Percentiles rank a stretch among this genome's conserved stretches.
Conservation (phyloP, 2,329 filamentous ascomycete species). For the Sarocladiaceae sp. region DNA sequence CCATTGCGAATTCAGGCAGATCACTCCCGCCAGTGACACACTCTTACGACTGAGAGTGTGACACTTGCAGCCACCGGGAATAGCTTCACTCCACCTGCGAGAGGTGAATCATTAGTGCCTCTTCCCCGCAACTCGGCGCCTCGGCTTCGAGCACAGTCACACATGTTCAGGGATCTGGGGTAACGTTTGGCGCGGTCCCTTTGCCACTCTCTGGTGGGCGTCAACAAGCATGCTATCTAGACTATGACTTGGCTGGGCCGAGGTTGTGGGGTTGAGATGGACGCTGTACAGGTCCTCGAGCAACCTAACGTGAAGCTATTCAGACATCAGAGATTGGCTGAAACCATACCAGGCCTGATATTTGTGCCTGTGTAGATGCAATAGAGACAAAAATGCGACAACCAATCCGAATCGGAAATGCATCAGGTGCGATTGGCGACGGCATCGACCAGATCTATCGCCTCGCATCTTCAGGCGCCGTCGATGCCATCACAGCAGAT, state of each 20-base stretch:
- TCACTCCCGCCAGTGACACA: no score
- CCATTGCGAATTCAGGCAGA: no score
- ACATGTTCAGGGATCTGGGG: not conserved
- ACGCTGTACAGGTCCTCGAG: not conserved
- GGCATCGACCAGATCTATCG: slow-evolving; percentile 20
- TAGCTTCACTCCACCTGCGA: no score
- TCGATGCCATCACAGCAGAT: slow-evolving; percentile 29
- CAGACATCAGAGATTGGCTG: no score
- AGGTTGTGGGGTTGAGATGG: not conserved
- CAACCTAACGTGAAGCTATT: slow-evolving; percentile 1
- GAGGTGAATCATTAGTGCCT: not conserved
- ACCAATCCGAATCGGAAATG: slow-evolving; percentile 20
- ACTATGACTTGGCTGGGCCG: not conserved
- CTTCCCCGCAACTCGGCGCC: not conserved
- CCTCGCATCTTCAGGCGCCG: slow-evolving; percentile 16
- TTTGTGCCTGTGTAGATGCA: not conserved
- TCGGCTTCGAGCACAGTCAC: not conserved
- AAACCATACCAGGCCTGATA: no score
- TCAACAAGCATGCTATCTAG: no score
- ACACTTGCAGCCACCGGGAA: no score
- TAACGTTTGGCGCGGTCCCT: not conserved
- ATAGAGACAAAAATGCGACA: slow-evolving; percentile 8
- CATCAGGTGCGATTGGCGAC: slow-evolving; percentile 20
- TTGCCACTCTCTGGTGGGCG: not conserved
- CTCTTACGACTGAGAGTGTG: no score